Conservation (phyloP, 306 rosid genomes). For the Nissolia schottii region DNA sequence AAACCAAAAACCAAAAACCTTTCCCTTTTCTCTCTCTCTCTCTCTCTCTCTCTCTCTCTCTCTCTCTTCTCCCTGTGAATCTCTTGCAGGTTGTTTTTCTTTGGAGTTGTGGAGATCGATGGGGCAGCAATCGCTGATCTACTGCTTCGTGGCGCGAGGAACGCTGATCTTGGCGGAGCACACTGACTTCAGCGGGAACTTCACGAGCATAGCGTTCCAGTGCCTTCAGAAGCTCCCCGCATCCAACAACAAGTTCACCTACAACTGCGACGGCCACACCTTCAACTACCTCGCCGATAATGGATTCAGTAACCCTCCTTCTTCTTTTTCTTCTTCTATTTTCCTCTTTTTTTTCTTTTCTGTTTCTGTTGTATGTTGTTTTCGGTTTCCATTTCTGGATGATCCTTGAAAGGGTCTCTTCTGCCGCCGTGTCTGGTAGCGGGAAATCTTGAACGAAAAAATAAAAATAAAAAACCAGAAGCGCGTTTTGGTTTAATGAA, state of each 20-base stretch:
- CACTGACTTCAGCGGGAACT: slow-evolving; percentile 66
- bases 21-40: not conserved
- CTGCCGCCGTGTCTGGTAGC: not conserved
- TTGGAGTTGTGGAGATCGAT: not conserved
- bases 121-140: slow-evolving; percentile 76
- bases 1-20: no score
- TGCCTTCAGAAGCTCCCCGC: slow-evolving; percentile 71
- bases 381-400: not conserved
- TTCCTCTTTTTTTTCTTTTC: not conserved
- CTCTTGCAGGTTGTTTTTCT: no score
- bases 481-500: not conserved
- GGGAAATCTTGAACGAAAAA: not conserved
- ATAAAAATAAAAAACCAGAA: no score
- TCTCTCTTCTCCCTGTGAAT: not conserved
- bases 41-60: not conserved
- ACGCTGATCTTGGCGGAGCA: slow-evolving; percentile 54
- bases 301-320: slow-evolving; percentile 49
- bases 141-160: slow-evolving; percentile 71
- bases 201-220: slow-evolving; percentile 55
- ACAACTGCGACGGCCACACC: slow-evolving; percentile 72
- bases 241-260: slow-evolving; percentile 61
- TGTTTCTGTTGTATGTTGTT: not conserved
- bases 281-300: slow-evolving; percentile 63
- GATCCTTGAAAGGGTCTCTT: not conserved
- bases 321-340: not conserved